Evolutionary conservation across 768 basidiomycete species (phyloP).

Genomic region (Galerina marginata): DNA sequence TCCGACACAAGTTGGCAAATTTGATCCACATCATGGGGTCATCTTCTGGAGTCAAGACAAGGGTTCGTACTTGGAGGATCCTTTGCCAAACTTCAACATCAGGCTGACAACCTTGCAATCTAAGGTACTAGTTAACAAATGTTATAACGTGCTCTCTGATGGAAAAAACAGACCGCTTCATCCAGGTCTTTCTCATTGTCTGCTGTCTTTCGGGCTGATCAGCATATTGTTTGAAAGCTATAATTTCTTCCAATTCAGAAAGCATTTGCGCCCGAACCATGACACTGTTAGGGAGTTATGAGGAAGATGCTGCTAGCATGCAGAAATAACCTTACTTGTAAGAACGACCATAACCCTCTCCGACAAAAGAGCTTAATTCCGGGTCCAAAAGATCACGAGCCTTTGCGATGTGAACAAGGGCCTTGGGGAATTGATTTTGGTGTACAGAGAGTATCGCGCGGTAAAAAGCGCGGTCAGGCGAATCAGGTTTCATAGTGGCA

Average conservation of each 20-base stretch:
- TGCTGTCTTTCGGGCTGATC: constrained; percentile 94
- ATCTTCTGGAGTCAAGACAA: constrained; percentile 91
- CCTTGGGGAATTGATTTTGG: constrained; percentile 94
- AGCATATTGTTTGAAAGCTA: constrained; percentile 90
- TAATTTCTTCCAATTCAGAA: constrained; percentile 97
- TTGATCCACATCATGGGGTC: constrained; percentile 99
- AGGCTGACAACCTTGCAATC: constrained; percentile 93
- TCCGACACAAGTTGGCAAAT: constrained; percentile 96
- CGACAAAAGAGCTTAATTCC: constrained; percentile 89
- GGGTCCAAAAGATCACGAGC: constrained; percentile 92
- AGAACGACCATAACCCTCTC: constrained; percentile 95
- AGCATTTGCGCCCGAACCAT: constrained; percentile 99
- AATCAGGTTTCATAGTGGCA: constrained; percentile 88
- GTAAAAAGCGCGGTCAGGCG: constrained; percentile 94
- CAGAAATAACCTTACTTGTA: constrained; percentile 74
- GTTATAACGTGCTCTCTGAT: neutral
- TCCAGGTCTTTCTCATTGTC: constrained; percentile 94
- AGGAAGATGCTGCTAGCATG: neutral
- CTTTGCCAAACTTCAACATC: constrained; percentile 99
- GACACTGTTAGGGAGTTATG: constrained; percentile 54
- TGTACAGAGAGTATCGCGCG: constrained; percentile 95
- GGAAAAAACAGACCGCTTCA: constrained; percentile 72
- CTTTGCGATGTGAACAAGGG: constrained; percentile 86
- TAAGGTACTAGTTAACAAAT: constrained; percentile 30
- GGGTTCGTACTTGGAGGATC: constrained; percentile 92